phyloP scores from a whole-genome alignment of 2,329 filamentous ascomycete genomes.

The Colletotrichum sp. region DNA sequence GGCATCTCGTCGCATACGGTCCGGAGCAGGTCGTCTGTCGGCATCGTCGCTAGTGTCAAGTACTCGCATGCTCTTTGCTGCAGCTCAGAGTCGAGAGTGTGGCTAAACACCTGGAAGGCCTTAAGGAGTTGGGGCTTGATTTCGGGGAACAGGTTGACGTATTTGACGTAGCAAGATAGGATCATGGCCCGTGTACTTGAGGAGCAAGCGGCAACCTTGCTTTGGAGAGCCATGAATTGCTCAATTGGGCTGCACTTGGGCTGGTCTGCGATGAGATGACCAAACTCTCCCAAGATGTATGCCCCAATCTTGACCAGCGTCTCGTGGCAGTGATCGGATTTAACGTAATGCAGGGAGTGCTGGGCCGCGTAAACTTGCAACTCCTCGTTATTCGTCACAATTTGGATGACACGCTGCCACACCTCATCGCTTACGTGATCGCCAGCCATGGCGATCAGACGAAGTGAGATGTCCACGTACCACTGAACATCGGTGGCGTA shows the following conservation, averaged over 20 bases:
- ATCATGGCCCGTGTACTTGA: constrained; percentile 92
- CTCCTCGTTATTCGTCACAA: constrained; percentile 99
- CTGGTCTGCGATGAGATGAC: constrained; percentile 93
- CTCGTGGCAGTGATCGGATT: constrained; percentile 92
- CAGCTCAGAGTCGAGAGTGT: constrained; percentile 92
- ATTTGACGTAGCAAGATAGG: constrained; percentile 95
- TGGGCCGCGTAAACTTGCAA: constrained; percentile 95
- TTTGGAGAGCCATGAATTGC: constrained; percentile 90
- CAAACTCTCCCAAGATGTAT: constrained; percentile 95
- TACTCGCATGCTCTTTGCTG: constrained; percentile 98
- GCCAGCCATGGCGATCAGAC: constrained; percentile 93
- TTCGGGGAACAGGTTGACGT: constrained; percentile 96
- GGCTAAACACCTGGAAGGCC: constrained; percentile 90
- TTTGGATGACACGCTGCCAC: constrained; percentile 98
- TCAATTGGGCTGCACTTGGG: constrained; percentile 94
- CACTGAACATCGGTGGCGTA: constrained; percentile 98
- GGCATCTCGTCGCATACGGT: constrained; percentile 99
- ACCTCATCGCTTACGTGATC: constrained; percentile 99
- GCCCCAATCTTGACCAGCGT: constrained; percentile 97
- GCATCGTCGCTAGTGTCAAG: constrained; percentile 80
- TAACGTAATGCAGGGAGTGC: constrained; percentile 90
- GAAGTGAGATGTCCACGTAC: constrained; percentile 97
- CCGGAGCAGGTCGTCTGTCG: constrained; percentile 87
- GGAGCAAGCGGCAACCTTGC: constrained; percentile 87
- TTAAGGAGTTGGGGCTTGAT: constrained; percentile 95